Percentiles rank a stretch among this genome's conserved stretches.
Conservation (phyloP, 148 eudicot genomes). For the Heliamphora exappendiculata region DNA sequence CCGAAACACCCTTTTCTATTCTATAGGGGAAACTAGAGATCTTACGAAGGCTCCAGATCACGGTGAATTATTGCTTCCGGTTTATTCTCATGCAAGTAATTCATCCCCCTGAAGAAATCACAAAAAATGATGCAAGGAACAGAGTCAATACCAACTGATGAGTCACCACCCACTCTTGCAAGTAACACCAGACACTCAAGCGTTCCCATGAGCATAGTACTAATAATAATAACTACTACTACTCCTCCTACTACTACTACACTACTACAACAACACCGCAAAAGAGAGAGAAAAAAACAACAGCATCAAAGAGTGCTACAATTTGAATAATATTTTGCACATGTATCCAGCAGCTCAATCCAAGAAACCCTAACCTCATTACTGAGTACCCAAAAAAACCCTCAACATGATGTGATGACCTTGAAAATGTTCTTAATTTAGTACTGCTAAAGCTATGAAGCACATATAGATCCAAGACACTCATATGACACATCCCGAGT, state of each 20-base stretch:
- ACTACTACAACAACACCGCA: too few relatives aligned
- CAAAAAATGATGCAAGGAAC: slow-evolving; percentile 6
- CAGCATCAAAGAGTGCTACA: neutral
- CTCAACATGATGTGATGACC: neutral
- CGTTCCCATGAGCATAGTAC: neutral
- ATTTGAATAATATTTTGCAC: neutral
- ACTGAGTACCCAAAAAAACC: neutral
- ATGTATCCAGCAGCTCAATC: neutral
- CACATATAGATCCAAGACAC: neutral
- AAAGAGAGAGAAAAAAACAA: neutral
- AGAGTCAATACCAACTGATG: neutral
- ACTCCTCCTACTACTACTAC: too few relatives aligned
- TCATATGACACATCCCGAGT: neutral
- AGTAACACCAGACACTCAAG: neutral
- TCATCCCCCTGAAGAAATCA: slow-evolving; percentile 77
- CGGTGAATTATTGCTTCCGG: slow-evolving; percentile 87
- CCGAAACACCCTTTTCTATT: neutral
- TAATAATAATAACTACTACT: neutral
- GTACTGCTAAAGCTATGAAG: neutral
- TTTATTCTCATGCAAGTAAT: slow-evolving; percentile 86
- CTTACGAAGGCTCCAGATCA: slow-evolving; percentile 99
- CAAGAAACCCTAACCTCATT: neutral
- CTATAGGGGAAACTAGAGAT: slow-evolving; percentile 8
- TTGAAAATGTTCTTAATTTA: neutral
- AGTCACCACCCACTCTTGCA: neutral